These are phyloP conservation scores for Mallotus japonicus DNA, from an alignment of 441 rosid species.

Conservation along the genomic window DNA sequence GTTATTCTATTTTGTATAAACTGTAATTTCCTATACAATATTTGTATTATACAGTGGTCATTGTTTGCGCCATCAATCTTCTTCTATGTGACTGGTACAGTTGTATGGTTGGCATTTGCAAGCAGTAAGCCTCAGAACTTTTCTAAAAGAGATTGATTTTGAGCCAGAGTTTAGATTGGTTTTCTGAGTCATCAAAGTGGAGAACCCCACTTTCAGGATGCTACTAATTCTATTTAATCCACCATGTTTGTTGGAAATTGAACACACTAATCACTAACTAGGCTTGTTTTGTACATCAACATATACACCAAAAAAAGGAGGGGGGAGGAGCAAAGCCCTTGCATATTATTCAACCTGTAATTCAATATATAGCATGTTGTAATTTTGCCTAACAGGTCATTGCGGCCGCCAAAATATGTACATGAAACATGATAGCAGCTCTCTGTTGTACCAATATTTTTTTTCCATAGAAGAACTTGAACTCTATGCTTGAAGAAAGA, in stretches of 20 bases:
- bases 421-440: slow-evolving; percentile 4
- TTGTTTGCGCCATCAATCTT: slow-evolving; percentile 84
- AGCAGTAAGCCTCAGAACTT: slow-evolving; percentile 85
- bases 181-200: slow-evolving; percentile 20
- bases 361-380: slow-evolving; percentile 9
- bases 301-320: not conserved
- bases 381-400: slow-evolving; percentile 4
- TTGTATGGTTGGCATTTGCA: slow-evolving; percentile 84
- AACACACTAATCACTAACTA: not conserved
- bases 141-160: slow-evolving; percentile 41
- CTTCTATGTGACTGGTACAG: slow-evolving; percentile 86
- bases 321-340: not conserved
- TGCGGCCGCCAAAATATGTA: slow-evolving; percentile 16
- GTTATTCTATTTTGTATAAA: not conserved
- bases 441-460: not conserved
- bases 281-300: slow-evolving; percentile 13
- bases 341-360: not conserved
- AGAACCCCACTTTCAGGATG: slow-evolving; percentile 7
- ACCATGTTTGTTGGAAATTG: slow-evolving; percentile 22
- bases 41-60: slow-evolving; percentile 50
- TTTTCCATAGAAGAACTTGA: slow-evolving; percentile 10
- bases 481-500: slow-evolving; percentile 13
- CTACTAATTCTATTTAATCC: slow-evolving; percentile 15
- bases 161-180: slow-evolving; percentile 3
- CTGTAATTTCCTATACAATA: not conserved